phyloP scores from a whole-genome alignment of 2,329 filamentous ascomycete species.

The Colletotrichum melonis region DNA sequence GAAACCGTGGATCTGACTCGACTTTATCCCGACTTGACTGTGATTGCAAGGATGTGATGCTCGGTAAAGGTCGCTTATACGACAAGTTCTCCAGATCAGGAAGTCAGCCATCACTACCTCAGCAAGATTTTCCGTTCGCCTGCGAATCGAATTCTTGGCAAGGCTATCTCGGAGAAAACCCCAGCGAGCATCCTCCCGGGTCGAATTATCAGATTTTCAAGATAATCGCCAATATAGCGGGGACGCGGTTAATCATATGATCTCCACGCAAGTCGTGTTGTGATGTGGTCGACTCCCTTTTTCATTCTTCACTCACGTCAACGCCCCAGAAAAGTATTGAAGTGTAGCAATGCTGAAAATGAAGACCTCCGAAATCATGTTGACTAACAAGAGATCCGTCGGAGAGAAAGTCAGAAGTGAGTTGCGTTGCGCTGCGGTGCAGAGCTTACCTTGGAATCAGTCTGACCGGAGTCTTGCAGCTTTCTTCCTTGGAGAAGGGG shows the following conservation, averaged over 20 bases:
- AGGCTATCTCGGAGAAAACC: not conserved
- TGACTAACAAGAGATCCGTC: not conserved
- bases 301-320: not conserved
- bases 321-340: too few relatives aligned
- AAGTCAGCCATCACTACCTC: not conserved
- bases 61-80: not conserved
- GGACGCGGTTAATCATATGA: too few relatives aligned
- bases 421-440: not conserved
- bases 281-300: not conserved
- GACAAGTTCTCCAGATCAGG: not conserved
- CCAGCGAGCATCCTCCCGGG: not conserved
- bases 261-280: not conserved
- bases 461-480: not conserved
- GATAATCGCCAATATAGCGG: not conserved
- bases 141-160: not conserved
- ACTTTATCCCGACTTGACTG: not conserved
- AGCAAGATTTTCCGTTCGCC: not conserved
- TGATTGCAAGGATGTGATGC: not conserved
- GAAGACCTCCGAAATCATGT: not conserved
- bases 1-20: not conserved
- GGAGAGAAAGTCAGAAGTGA: constrained; percentile 20
- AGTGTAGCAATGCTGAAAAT: not conserved
- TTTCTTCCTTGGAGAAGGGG: constrained; percentile 31
- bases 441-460: not conserved
- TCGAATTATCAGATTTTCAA: constrained; percentile 19